These are phyloP conservation scores for Fusarium hostae DNA, from an alignment of 2,329 filamentous ascomycete genomes.

Conservation along the genomic window DNA sequence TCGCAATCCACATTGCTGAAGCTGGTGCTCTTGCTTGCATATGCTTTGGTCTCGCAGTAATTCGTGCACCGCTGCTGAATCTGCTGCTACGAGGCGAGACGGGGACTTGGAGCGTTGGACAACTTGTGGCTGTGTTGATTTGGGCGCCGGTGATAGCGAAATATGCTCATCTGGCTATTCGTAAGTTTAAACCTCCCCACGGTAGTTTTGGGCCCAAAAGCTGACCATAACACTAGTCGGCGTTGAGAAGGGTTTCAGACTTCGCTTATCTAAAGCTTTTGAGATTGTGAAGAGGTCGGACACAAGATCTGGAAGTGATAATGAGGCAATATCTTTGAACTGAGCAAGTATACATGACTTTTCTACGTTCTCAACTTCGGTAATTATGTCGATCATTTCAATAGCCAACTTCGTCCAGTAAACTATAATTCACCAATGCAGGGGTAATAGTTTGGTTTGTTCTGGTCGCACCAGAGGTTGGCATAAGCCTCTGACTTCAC, in stretches of 20 bases:
- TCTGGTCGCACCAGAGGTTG: background rate
- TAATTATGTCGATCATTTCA: background rate
- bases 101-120: constrained; percentile 17
- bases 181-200: background rate
- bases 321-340: background rate
- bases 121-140: constrained; percentile 11
- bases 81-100: background rate
- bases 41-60: background rate
- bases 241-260: background rate
- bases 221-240: background rate
- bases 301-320: background rate
- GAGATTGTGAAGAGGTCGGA: background rate
- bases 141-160: constrained; percentile 23
- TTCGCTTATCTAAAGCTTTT: constrained; percentile 2
- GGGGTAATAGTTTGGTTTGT: rapidly evolving
- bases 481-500: background rate
- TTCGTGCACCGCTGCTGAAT: background rate
- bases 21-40: background rate
- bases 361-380: background rate
- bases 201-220: rapidly evolving
- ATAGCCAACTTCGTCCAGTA: no score
- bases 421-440: background rate
- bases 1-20: background rate
- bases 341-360: background rate
- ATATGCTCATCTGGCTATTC: constrained; percentile 15